Percentiles rank a stretch among this genome's conserved stretches.
Conservation (phyloP, 805 yeast genomes). For the Vanderwaltozyma tropicalis region DNA sequence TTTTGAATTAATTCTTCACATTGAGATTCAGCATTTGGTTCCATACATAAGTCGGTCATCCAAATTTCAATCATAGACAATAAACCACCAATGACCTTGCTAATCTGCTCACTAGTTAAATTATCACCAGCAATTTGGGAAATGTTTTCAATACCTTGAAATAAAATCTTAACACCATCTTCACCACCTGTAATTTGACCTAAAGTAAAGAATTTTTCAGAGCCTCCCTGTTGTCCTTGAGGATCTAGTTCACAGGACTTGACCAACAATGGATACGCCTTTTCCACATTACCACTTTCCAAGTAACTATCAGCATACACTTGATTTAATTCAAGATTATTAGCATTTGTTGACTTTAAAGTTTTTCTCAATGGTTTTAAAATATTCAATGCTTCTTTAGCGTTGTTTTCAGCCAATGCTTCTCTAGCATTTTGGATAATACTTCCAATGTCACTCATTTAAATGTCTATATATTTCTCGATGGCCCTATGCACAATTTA, state of each 20-base stretch:
- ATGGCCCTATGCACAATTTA: neutral
- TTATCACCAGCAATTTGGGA: conserved; percentile 16
- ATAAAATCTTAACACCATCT: conserved; percentile 55
- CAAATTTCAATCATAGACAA: conserved; percentile 85
- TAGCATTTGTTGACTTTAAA: conserved; percentile 14
- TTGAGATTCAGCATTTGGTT: conserved; percentile 68
- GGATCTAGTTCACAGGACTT: conserved; percentile 62
- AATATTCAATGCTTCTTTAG: conserved; percentile 28
- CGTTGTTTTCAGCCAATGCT: conserved; percentile 18
- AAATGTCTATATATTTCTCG: neutral
- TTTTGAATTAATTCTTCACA: conserved; percentile 64
- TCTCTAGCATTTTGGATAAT: conserved; percentile 16
- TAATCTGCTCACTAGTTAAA: conserved; percentile 33
- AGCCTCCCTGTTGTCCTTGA: conserved; percentile 46
- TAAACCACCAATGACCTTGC: conserved; percentile 64
- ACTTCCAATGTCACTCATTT: conserved; percentile 11
- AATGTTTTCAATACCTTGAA: conserved; percentile 45
- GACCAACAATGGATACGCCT: conserved; percentile 55
- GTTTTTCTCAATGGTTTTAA: conserved; percentile 28
- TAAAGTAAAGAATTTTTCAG: conserved; percentile 76
- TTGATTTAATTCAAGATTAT: conserved; percentile 40
- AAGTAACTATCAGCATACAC: conserved; percentile 65
- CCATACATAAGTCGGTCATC: conserved; percentile 98
- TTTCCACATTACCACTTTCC: conserved; percentile 71
- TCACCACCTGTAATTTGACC: conserved; percentile 85